Evolutionary conservation across 2,329 filamentous ascomycete species (phyloP), one percentile per base, ranked within the genome.

Genomic region (Hypoxylon sp.): DNA sequence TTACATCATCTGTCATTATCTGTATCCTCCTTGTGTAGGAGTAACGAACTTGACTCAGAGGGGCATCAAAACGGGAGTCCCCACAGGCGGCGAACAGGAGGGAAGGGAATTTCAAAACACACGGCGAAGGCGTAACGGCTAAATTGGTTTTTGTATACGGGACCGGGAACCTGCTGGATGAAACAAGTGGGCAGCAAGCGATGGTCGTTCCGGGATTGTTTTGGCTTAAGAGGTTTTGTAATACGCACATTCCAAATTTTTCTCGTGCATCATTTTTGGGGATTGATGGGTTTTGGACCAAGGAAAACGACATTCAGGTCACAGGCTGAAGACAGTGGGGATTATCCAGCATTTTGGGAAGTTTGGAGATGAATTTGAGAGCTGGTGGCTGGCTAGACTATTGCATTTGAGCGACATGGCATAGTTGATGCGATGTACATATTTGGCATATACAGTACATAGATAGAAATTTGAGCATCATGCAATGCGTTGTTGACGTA

Each of bases 51-150:
- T 43, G 9, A 15, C 12, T 35, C 19, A 23, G 25, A 38, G 34
- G 25, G 41, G 21, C 21, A 35, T 36, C 25, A 16, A 40, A 20
- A 26, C 9, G 42, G 29, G 19, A 35, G 12, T 12, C 29, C 38
- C 17, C 12, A 7, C 27, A 48, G 44, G 44, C 7, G 30, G 47
- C 35, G 36, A 55, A 51, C 13, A 23, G 40, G 53, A 27, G 34
- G 12, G 43, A 41, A 3, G n/a, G 38, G 27, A 17, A 45, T 12
- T n/a, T 19, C 34, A 57, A 49, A 56, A 26, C 25, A 47, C 32
- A 26, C 27, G 53, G 53, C 40, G 32, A 38, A 13, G 48, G 53
- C 44, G 53, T 57, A 53, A 32, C 20, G 53, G 40, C 13, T 53
- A 32, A 12, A 47, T 15, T 42, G 12, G n/a, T n/a, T 45, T 52